A percentile compares a stretch with the other conserved stretches of the same genome.
Evolutionary conservation across 1,139 yeast species (phyloP).

Genomic region (Nematodospora anomalae): DNA sequence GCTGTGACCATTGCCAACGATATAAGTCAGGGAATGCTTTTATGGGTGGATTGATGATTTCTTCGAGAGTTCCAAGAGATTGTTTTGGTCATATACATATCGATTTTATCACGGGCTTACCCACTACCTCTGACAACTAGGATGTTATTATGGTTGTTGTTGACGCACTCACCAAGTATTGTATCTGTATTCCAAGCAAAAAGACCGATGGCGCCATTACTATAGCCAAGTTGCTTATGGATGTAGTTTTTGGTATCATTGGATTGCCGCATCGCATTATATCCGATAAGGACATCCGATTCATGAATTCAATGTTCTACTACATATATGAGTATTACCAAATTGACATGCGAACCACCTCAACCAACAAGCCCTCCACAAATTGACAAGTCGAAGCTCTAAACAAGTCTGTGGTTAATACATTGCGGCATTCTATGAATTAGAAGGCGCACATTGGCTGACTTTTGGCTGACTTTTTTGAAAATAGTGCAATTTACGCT

Average conservation of each 20-base stretch:
- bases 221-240: constrained; percentile 4
- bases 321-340: constrained; percentile 4
- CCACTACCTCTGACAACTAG: constrained; percentile 1
- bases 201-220: background rate
- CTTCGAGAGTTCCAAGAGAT: constrained; percentile 1
- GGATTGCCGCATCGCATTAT: constrained; percentile 5
- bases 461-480: constrained; percentile 4
- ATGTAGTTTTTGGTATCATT: constrained; percentile 1
- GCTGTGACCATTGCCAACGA: constrained; percentile 2
- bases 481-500: constrained; percentile 5
- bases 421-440: constrained; percentile 4
- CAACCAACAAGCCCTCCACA: constrained; percentile 6
- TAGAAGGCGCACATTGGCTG: constrained; percentile 4
- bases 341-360: constrained; percentile 4
- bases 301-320: background rate
- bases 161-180: constrained; percentile 1
- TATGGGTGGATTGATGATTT: background rate
- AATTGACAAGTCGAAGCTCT: constrained; percentile 6
- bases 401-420: constrained; percentile 1
- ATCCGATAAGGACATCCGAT: constrained; percentile 1
- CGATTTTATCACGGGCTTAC: constrained; percentile 2
- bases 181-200: background rate
- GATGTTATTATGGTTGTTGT: constrained; percentile 4
- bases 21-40: background rate
- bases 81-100: constrained; percentile 1